Evolutionary conservation across 2,329 filamentous ascomycete species (phyloP).

Genomic region (Aspergillus fumigatiaffinis): DNA sequence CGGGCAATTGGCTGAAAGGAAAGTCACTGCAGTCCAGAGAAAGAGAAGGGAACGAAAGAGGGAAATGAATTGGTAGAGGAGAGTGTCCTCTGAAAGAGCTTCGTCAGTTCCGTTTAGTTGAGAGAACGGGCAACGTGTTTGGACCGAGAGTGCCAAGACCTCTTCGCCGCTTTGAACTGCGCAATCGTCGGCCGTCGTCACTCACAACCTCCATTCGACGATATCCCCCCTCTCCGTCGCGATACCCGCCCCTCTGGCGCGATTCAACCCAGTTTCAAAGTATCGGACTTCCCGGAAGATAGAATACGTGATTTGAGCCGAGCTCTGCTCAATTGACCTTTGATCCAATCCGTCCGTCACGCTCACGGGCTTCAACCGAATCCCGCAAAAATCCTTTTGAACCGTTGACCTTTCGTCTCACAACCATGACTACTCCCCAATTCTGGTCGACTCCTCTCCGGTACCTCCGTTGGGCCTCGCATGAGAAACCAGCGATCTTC

Average conservation of each 20-base stretch:
- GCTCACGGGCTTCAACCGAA: slow-evolving; percentile 3
- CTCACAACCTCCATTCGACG: slow-evolving; percentile 23
- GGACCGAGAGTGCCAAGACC: slow-evolving; percentile 38
- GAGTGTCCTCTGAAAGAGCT: background rate
- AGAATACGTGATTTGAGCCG: background rate
- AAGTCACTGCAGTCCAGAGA: slow-evolving; percentile 11
- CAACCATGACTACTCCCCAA: slow-evolving; percentile 55
- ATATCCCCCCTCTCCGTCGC: slow-evolving; percentile 7
- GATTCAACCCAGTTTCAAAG: background rate
- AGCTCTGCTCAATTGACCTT: slow-evolving; percentile 5
- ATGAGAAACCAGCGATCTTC: slow-evolving; percentile 88
- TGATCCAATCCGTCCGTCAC: background rate
- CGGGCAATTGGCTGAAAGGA: slow-evolving; percentile 14
- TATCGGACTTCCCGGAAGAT: background rate
- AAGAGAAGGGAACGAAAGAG: slow-evolving; percentile 8
- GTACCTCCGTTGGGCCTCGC: slow-evolving; percentile 83
- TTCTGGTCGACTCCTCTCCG: slow-evolving; percentile 83
- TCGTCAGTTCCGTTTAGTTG: slow-evolving; percentile 9
- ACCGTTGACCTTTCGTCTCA: slow-evolving; percentile 14
- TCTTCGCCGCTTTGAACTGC: slow-evolving; percentile 16
- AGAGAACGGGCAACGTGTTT: slow-evolving; percentile 42
- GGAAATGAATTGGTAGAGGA: slow-evolving; percentile 9
- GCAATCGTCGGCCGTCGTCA: slow-evolving; percentile 29
- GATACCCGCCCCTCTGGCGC: slow-evolving; percentile 1
- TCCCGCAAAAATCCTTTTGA: slow-evolving; percentile 20